Conservation (phyloP, 2,329 filamentous ascomycete species). For the Coniochaeta prunicola region DNA sequence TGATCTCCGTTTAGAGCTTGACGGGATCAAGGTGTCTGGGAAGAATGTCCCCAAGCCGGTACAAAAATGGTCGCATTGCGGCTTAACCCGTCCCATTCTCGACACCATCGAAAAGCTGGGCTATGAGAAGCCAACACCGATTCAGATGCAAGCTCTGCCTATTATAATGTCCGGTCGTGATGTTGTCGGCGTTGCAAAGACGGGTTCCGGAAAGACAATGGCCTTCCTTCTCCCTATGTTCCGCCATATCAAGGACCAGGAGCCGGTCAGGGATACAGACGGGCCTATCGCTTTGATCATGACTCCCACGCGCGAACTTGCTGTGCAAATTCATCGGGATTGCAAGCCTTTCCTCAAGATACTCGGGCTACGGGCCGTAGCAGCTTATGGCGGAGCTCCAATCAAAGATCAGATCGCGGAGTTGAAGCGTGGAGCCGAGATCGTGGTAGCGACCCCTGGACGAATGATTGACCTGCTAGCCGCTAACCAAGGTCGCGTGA, state of each 20-base stretch:
- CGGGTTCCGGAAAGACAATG: constrained; percentile 94
- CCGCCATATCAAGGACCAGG: constrained; percentile 92
- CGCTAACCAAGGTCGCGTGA: constrained; percentile 89
- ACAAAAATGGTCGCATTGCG: constrained; percentile 94
- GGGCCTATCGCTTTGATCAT: constrained; percentile 85
- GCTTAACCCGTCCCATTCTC: constrained; percentile 76
- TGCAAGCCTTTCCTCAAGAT: constrained; percentile 91
- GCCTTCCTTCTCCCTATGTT: constrained; percentile 97
- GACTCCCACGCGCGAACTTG: constrained; percentile 89
- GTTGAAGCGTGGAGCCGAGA: constrained; percentile 88
- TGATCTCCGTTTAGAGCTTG: constrained; percentile 76
- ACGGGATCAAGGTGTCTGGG: constrained; percentile 90
- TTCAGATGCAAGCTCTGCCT: constrained; percentile 91
- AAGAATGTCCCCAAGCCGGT: constrained; percentile 88
- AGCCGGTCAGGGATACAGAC: constrained; percentile 72
- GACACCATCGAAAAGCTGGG: constrained; percentile 77
- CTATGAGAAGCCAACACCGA: constrained; percentile 84
- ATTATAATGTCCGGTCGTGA: constrained; percentile 94
- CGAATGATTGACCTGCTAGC: constrained; percentile 93
- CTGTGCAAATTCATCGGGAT: constrained; percentile 88
- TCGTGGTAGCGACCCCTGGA: constrained; percentile 91
- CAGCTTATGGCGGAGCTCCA: constrained; percentile 88
- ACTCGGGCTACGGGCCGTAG: constrained; percentile 77
- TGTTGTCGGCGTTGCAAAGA: constrained; percentile 94
- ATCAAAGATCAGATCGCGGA: constrained; percentile 98